Evolutionary conservation across 1,139 yeast species (phyloP).

Genomic region (Yamadazyma epiphylla): DNA sequence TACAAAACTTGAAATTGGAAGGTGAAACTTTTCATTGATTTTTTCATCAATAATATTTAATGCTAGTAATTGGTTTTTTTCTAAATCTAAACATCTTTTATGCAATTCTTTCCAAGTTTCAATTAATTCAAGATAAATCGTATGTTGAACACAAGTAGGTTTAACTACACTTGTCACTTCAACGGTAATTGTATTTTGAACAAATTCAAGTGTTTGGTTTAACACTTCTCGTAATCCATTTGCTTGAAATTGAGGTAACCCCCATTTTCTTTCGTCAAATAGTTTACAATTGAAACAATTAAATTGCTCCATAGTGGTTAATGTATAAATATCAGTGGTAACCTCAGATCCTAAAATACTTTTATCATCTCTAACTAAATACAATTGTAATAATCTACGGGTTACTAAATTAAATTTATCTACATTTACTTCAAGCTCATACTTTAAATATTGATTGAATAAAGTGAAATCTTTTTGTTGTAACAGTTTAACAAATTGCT

Average conservation of each 20-base stretch:
- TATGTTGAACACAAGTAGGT: slow-evolving; percentile 77
- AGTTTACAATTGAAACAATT: slow-evolving; percentile 23
- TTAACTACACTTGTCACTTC: slow-evolving; percentile 55
- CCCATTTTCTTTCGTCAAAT: slow-evolving; percentile 21
- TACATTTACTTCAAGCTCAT: slow-evolving; percentile 25
- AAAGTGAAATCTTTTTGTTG: slow-evolving; percentile 25
- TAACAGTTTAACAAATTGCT: slow-evolving; percentile 19
- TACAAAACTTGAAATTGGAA: slow-evolving; percentile 67
- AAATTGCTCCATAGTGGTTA: slow-evolving; percentile 21
- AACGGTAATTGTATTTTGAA: slow-evolving; percentile 26
- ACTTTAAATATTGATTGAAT: slow-evolving; percentile 31
- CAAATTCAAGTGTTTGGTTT: slow-evolving; percentile 6
- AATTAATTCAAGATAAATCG: slow-evolving; percentile 40
- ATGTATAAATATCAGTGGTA: slow-evolving; percentile 13
- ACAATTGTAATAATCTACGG: slow-evolving; percentile 60
- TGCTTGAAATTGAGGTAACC: slow-evolving; percentile 9
- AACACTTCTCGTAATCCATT: slow-evolving; percentile 12
- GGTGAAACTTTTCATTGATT: slow-evolving; percentile 30
- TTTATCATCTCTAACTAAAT: slow-evolving; percentile 57
- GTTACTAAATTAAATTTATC: slow-evolving; percentile 46
- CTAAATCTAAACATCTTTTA: slow-evolving; percentile 57
- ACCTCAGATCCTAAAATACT: slow-evolving; percentile 37
- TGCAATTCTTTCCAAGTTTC: slow-evolving; percentile 80
- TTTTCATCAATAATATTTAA: slow-evolving; percentile 27
- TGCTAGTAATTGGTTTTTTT: slow-evolving; percentile 13